These are phyloP conservation scores for Styphnolobium japonicum DNA, from an alignment of 306 rosid species.

Conservation along the genomic window DNA sequence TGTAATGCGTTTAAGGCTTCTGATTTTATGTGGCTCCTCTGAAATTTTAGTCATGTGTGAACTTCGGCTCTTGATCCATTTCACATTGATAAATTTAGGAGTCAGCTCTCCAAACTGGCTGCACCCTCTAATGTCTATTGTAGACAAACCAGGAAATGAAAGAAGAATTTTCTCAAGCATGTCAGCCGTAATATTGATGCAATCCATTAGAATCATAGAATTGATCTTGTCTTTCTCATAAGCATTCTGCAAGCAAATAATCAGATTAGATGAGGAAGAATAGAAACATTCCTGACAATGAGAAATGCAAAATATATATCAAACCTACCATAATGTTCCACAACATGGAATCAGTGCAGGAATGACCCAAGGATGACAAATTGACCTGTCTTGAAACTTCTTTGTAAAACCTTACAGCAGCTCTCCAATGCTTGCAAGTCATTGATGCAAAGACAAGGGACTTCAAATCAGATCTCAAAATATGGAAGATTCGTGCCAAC, in stretches of 20 bases:
- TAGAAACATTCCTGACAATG: conserved; percentile 6
- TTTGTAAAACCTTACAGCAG: conserved; percentile 69
- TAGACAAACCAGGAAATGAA: conserved; percentile 66
- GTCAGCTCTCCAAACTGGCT: conserved; percentile 74
- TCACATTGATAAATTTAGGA: conserved; percentile 57
- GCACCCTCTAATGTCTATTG: conserved; percentile 86
- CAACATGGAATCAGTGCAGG: conserved; percentile 68
- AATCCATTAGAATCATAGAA: conserved; percentile 70
- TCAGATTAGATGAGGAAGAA: conserved; percentile 29
- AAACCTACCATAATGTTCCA: conserved; percentile 72
- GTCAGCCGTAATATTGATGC: conserved; percentile 64
- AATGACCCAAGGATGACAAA: conserved; percentile 71
- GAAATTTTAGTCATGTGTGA: conserved; percentile 37
- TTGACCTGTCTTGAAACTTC: conserved; percentile 72
- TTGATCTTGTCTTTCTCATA: conserved; percentile 70
- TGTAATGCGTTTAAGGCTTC: conserved; percentile 70
- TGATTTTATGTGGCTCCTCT: conserved; percentile 68
- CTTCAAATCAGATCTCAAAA: conserved; percentile 71
- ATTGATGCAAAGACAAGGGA: conserved; percentile 72
- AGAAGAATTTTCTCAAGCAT: conserved; percentile 79
- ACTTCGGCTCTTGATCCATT: conserved; percentile 79
- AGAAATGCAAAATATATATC: conserved; percentile 22
- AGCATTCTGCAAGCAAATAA: conserved; percentile 66
- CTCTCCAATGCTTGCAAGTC: conserved; percentile 93
- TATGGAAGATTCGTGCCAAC: conserved; percentile 78